Evolutionary conservation across 208 protist genomes (phyloP), one percentile per base, ranked within the genome.

Genomic region (Acanthamoeba triangularis): DNA sequence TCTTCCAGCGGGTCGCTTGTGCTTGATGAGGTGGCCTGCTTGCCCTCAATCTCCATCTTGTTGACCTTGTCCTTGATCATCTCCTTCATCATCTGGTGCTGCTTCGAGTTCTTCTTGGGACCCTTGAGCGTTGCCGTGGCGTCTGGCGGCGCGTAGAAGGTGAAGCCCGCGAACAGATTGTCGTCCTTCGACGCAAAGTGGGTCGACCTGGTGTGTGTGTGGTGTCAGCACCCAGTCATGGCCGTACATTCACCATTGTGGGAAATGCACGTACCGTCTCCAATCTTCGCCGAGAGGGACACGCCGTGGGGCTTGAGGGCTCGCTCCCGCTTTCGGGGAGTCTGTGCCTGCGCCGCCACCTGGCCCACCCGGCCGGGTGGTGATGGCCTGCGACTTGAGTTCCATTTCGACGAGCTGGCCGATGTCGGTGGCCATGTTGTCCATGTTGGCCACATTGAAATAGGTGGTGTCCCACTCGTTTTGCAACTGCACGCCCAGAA

Each of bases 381-480:
- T 65, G 18, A 67, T 90, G n/a, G 47, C 56, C 37, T 90, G 82
- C 37, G 82, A 69, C 20, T 67, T 67, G 56, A 90, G 82, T 33
- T 90, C 82, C 47, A 90, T 90, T 25, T 90, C 82, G 47, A 90
- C 47, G 49, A 90, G 82, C 54, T 90, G 52, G 20, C 52, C 82
- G 54, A 90, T 90, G 30, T 90, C 82, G 30, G 47, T 90, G 3
- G 82, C 74, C 74, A 82, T 90, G 82, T 67, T 67, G 56, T 90
- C 82, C 47, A 90, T 69, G 16, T 90, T 90, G 28, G 28, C 13
- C 23, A 90, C 82, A 28, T 90, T 67, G 52, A 90, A 90, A 13
- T 90, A 90, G 14, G 82, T 90, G n/a, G 82, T 90, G 56, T 90
- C 82, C 52, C 47, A 90, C 82, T 90, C 82, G 30, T 67, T 90